These are phyloP conservation scores for Fomitopsis betulina DNA, from an alignment of 1,284 basidiomycete species.

Conservation along the genomic window DNA sequence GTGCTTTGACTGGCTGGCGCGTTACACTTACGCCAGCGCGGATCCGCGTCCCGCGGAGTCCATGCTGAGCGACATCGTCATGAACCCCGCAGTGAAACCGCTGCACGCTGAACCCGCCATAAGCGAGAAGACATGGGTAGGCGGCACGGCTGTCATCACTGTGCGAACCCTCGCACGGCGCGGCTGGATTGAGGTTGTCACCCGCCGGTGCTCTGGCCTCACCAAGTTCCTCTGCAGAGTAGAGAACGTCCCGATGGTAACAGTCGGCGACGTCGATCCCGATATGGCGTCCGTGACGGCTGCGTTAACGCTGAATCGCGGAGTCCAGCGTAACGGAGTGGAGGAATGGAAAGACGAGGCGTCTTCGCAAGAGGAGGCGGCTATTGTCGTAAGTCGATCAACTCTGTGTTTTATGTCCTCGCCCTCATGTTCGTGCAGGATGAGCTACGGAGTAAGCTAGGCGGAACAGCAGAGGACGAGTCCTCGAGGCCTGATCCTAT, in stretches of 20 bases:
- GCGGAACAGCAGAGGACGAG: constrained; percentile 9
- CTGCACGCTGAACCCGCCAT: constrained; percentile 36
- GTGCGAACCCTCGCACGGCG: constrained; percentile 69
- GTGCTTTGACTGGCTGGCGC: constrained; percentile 96
- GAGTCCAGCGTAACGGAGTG: not conserved
- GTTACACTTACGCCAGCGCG: constrained; percentile 93
- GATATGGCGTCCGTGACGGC: constrained; percentile 73
- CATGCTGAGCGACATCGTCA: constrained; percentile 71
- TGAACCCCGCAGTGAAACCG: constrained; percentile 39
- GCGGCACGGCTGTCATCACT: constrained; percentile 86
- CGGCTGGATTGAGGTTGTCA: constrained; percentile 90
- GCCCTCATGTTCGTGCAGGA: not conserved
- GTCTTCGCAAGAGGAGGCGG: not conserved
- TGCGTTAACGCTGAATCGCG: constrained; percentile 67
- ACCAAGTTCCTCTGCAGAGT: constrained; percentile 85
- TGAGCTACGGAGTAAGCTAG: not conserved
- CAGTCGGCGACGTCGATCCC: constrained; percentile 77
- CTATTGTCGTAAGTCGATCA: not conserved
- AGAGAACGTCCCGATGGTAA: constrained; percentile 86
- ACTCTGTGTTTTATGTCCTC: not conserved
- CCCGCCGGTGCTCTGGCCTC: constrained; percentile 87
- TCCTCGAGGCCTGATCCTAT: constrained; percentile 48
- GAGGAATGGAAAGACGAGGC: not conserved
- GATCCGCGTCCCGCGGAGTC: constrained; percentile 87
- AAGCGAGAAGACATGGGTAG: constrained; percentile 79